Evolutionary conservation across 208 protist species (phyloP), one percentile per base, ranked within the genome.

Genomic region (Histomonas meleagridis): DNA sequence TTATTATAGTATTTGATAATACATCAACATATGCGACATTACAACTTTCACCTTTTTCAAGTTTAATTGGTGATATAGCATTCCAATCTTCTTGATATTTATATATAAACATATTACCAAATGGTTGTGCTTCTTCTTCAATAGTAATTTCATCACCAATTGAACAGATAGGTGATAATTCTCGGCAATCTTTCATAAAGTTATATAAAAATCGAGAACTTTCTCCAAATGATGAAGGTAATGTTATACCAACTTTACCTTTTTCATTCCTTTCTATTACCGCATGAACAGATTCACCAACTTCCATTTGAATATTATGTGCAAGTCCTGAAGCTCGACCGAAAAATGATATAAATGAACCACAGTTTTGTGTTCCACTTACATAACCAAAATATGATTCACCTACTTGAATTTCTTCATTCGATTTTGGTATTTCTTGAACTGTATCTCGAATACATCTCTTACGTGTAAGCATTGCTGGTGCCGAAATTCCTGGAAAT

Each of bases 261-360:
- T 86, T 46, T n/a, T 86, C 76, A 38, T 18, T 55, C 12, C 32
- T 46, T 49, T 86, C 46, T 5, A 43, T 32, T 10, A 86, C 76
- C 51, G 76, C 76, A 49, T 86, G 51, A 26, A 86, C 76, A 3
- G 76, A 86, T 5, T 86, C 76, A 38, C 76, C 76, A 55, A 86
- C 16, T 16, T 43, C 18, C 5, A 86, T n/a, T 49, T 86, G 23
- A n/a, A 26, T 32, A 48, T 43, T 51, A 48, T 86, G 76, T 5
- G 55, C 26, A n/a, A 86, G 46, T 16, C 76, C 76, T 5, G 40
- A 86, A 12, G 76, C 76, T 18, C 76, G 40, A 26, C 76, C 76
- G 35, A 86, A 86, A 46, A 86, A 86, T 26, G 76, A 86, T 32
- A 86, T n/a, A 49, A 86, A 86, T 32, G 76, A 53, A 35, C 76